These are phyloP conservation scores for Nemophila menziesii DNA, from an alignment of 257 asterid species.

Conservation along the genomic window DNA sequence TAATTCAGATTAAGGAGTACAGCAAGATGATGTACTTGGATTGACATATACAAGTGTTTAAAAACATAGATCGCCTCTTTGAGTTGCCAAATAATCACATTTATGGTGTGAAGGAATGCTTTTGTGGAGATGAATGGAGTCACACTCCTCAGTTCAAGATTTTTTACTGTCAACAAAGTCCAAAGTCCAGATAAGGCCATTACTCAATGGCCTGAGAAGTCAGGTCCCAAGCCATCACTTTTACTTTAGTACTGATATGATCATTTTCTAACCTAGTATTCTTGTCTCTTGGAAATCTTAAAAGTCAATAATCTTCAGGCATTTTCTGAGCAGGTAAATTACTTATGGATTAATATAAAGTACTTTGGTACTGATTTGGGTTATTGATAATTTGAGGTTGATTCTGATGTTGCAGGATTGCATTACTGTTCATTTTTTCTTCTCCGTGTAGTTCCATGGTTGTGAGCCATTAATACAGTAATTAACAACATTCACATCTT, in stretches of 20 bases:
- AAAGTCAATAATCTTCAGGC: too few species aligned
- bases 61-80: slow-evolving; percentile 35
- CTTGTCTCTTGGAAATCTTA: too few species aligned
- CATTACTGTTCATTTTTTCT: too few species aligned
- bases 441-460: too few species aligned
- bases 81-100: slow-evolving; percentile 30
- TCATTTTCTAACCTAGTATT: slow-evolving; percentile 35
- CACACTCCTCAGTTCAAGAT: slow-evolving; percentile 30
- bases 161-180: slow-evolving; percentile 32
- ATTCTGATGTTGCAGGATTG: slow-evolving; percentile 26
- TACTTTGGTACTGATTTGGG: background rate
- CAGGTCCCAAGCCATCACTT: slow-evolving; percentile 28
- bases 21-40: slow-evolving; percentile 45
- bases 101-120: slow-evolving; percentile 48
- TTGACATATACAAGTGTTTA: slow-evolving; percentile 45
- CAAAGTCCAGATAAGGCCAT: too few species aligned
- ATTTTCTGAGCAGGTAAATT: slow-evolving; percentile 42
- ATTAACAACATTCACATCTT: slow-evolving; percentile 33
- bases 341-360: background rate
- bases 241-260: slow-evolving; percentile 48
- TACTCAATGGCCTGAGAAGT: slow-evolving; percentile 27
- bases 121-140: slow-evolving; percentile 46
- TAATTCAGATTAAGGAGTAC: too few species aligned
- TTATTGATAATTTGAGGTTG: background rate
- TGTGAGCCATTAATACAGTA: too few species aligned